phyloP scores from a whole-genome alignment of 2,329 filamentous ascomycete species.

The Claviceps sp. region DNA sequence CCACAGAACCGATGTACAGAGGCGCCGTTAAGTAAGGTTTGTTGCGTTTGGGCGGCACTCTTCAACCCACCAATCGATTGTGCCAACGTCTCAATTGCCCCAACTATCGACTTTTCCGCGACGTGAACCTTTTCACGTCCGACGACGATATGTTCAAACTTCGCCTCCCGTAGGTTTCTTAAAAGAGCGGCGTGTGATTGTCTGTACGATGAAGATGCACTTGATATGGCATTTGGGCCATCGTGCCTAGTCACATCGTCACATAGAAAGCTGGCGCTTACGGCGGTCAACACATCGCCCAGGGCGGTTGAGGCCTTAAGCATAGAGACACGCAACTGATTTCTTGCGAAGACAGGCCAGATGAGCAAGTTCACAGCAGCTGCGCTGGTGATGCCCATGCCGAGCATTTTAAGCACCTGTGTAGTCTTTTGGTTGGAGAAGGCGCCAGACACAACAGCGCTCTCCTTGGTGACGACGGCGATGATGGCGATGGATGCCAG shows the following conservation, averaged over 20 bases:
- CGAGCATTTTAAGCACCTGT: conserved; percentile 57
- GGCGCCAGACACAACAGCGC: conserved; percentile 60
- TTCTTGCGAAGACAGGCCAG: conserved; percentile 61
- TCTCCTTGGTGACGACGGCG: conserved; percentile 75
- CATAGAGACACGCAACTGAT: conserved; percentile 56
- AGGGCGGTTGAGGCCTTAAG: conserved; percentile 59
- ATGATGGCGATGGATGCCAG: conserved; percentile 74
- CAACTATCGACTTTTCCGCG: conserved; percentile 61
- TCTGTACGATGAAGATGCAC: conserved; percentile 34
- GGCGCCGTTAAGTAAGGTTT: conserved; percentile 49
- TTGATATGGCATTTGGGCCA: conserved; percentile 3
- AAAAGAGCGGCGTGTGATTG: conserved; percentile 36
- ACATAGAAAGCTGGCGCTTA: conserved; percentile 68
- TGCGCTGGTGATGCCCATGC: conserved; percentile 60
- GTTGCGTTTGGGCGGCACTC: conserved; percentile 76
- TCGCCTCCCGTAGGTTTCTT: conserved; percentile 67
- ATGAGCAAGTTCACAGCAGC: conserved; percentile 58
- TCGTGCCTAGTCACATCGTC: conserved; percentile 26
- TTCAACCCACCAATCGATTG: conserved; percentile 77
- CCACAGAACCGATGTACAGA: conserved; percentile 12
- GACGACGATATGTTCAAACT: conserved; percentile 68
- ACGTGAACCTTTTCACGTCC: conserved; percentile 65
- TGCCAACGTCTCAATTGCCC: conserved; percentile 66
- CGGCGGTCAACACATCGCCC: conserved; percentile 63
- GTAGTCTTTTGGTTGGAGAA: conserved; percentile 49